Conservation (phyloP, 192 early-diverging fungal species). For the Gonapodya sp. region DNA sequence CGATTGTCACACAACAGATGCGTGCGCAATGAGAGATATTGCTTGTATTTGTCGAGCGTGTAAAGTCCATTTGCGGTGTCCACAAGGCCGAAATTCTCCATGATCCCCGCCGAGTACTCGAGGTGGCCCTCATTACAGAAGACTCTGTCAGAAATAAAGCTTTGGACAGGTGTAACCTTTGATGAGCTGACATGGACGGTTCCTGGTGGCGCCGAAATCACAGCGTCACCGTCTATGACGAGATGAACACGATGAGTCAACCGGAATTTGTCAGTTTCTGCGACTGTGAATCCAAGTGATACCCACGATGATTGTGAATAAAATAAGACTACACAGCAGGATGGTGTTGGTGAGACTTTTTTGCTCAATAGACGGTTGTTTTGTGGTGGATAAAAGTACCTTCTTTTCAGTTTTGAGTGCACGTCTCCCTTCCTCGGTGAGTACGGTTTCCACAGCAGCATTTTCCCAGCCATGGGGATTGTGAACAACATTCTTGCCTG, state of each 20-base stretch:
- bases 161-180: not conserved
- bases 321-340: not conserved
- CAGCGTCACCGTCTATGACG: not conserved
- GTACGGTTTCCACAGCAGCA: not conserved
- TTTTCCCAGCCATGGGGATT: slow-evolving; percentile 6
- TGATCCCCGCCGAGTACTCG: slow-evolving; percentile 9
- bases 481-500: slow-evolving; percentile 7
- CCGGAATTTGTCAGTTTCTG: too few relatives aligned
- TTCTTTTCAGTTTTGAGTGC: slow-evolving; percentile 1
- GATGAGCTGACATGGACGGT: not conserved
- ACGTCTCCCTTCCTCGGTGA: not conserved
- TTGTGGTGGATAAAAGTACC: not conserved
- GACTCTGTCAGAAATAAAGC: not conserved
- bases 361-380: not conserved
- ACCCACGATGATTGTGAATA: slow-evolving; percentile 1
- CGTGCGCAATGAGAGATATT: not conserved
- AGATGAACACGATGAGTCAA: not conserved
- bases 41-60: not conserved
- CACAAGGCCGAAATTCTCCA: not conserved
- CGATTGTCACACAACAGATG: slow-evolving; percentile 6
- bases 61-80: not conserved
- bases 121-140: slow-evolving; percentile 3
- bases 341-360: not conserved
- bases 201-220: not conserved
- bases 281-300: not conserved